Evolutionary conservation across 2,329 filamentous ascomycete species (phyloP), one percentile per base, ranked within the genome.

Genomic region (Aspergillus hiratsukae): DNA sequence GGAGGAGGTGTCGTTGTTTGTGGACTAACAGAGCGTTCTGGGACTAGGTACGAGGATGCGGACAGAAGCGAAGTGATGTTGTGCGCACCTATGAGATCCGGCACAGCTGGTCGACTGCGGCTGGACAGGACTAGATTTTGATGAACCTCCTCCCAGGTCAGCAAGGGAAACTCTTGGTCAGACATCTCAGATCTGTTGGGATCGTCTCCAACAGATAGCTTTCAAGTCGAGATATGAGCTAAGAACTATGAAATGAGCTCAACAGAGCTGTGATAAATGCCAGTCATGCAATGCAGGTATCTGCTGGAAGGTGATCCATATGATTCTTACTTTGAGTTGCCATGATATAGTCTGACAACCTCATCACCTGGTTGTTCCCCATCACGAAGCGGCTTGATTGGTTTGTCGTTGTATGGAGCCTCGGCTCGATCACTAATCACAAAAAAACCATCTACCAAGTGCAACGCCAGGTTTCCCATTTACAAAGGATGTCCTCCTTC

Each of bases 21-120:
- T 23, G 31, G 27, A 27, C 23, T 14, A 37, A 27, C 6, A 53
- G 53, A 8, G 40, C 31, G 25, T 49, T 62, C 58, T 3, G 60
- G 60, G 4, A 64, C 25, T 17, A 61, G 59, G 43, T 64, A 64
- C 4, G 62, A 63, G 3, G 61, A 59, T 14, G 62, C 62, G 9
- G 62, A 64, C 3, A 64, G 59, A 21, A 64, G 35, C 21, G 56
- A 57, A 7, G 55, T 54, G 10, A 64, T 46, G 6, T 25, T 27
- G 4, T 46, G 11, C 7, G 21, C 21, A 7, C 19, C 19, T 21
- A 49, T 45, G 21, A 21, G 29, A 35, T 51, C 27, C 17, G 48
- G 23, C n/a, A 29, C 27, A 11, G 23, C 3, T 9, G 31, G 6
- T 37, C 31, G 31, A 37, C 29, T 35, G 25, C 27, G 48, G 19